A percentile compares a stretch with the other conserved stretches of the same genome.
Conservation (phyloP, 192 early-diverging fungal species). For the Gonapodya prolifera region DNA sequence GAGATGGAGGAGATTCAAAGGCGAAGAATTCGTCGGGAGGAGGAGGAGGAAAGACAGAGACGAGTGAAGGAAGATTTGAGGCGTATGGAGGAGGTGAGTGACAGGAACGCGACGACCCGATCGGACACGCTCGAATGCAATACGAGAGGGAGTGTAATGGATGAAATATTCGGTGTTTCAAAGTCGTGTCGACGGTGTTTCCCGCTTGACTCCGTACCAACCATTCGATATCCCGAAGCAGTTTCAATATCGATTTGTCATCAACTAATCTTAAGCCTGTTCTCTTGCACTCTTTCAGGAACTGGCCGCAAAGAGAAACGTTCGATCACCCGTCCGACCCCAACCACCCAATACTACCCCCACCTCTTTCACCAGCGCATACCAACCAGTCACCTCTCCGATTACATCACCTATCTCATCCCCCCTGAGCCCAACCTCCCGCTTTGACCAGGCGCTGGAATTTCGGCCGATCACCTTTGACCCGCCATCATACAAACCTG, state of each 20-base stretch:
- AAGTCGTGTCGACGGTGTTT: neutral
- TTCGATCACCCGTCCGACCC: neutral
- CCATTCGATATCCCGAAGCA: neutral
- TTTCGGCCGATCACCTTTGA: neutral
- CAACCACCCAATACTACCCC: neutral
- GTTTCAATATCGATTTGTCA: neutral
- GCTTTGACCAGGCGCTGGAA: neutral
- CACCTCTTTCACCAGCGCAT: neutral
- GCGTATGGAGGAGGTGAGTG: neutral
- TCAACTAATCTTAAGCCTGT: neutral
- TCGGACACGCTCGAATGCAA: neutral
- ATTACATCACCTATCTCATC: neutral
- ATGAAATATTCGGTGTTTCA: neutral
- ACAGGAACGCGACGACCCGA: neutral
- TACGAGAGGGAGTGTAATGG: neutral
- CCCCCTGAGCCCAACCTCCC: neutral
- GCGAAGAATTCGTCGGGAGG: neutral
- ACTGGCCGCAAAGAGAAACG: neutral
- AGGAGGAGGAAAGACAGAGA: neutral
- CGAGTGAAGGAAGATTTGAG: neutral
- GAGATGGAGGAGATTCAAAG: neutral
- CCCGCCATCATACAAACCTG: neutral
- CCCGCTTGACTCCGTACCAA: neutral
- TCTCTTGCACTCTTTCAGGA: neutral
- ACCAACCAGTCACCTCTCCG: neutral